A percentile compares a stretch with the other conserved stretches of the same genome.
Evolutionary conservation across 371 early-diverging fungal genomes (phyloP).

Genomic region (Conidiobolus incongruus): DNA sequence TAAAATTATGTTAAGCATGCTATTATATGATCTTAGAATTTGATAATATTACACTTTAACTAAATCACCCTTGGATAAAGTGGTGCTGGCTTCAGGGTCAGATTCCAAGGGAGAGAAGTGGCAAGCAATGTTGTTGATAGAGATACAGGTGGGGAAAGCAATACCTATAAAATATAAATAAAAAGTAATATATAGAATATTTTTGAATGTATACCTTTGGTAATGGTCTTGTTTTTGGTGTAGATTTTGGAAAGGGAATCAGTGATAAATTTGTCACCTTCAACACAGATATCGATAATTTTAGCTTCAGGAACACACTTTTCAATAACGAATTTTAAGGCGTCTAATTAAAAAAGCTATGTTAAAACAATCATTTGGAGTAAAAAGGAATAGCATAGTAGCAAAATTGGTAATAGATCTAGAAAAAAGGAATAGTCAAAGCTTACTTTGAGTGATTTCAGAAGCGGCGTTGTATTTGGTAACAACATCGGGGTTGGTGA

Average conservation of each 20-base stretch:
- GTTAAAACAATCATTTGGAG: too few relatives aligned
- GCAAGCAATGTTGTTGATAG: conserved; percentile 64
- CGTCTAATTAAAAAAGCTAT: conserved; percentile 17
- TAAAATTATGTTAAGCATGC: not conserved
- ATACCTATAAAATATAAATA: conserved; percentile 26
- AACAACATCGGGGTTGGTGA: conserved; percentile 38
- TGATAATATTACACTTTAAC: conserved; percentile 69
- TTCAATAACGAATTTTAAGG: conserved; percentile 38
- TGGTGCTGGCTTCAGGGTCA: conserved; percentile 25
- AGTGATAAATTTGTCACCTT: conserved; percentile 56
- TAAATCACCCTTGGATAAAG: conserved; percentile 58
- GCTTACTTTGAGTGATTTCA: conserved; percentile 54
- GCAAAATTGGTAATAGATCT: not conserved
- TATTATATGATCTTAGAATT: not conserved
- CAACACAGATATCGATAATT: conserved; percentile 51
- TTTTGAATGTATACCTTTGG: conserved; percentile 33
- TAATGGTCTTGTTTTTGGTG: conserved; percentile 33
- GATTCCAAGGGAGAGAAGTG: conserved; percentile 58
- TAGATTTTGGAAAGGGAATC: conserved; percentile 27
- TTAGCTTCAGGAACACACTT: conserved; percentile 46
- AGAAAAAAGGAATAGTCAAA: not conserved
- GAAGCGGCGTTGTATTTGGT: conserved; percentile 78
- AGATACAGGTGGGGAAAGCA: conserved; percentile 71
- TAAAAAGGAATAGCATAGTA: too few relatives aligned
- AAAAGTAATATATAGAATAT: too few relatives aligned